Conservation (phyloP, 164 flowering plant genomes). For the Vitis rotundifolia region DNA sequence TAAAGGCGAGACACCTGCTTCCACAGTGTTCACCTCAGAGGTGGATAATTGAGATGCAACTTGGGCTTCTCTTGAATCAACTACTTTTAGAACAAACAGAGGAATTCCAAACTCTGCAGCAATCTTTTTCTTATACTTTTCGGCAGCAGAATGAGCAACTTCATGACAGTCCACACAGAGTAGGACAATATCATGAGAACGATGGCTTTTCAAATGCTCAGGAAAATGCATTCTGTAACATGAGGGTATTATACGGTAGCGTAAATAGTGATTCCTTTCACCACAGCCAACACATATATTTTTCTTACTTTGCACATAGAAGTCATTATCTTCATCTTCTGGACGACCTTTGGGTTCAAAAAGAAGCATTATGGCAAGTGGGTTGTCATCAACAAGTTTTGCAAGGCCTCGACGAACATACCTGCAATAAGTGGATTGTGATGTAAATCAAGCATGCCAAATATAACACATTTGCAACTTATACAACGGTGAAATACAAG, state of each 20-base stretch:
- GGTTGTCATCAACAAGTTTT: slow-evolving; percentile 78
- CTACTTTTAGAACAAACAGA: slow-evolving; percentile 70
- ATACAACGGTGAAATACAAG: neutral
- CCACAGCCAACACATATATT: slow-evolving; percentile 99
- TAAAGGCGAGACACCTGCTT: slow-evolving; percentile 83
- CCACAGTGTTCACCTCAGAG: slow-evolving; percentile 29
- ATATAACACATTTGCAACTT: neutral
- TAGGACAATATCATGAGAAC: slow-evolving; percentile 98
- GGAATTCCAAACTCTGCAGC: slow-evolving; percentile 85
- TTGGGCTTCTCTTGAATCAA: slow-evolving; percentile 41
- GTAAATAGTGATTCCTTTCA: slow-evolving; percentile 83
- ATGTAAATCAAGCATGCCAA: neutral
- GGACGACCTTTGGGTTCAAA: slow-evolving; percentile 99
- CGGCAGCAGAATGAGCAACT: slow-evolving; percentile 95
- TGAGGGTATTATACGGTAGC: slow-evolving; percentile 94
- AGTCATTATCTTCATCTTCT: slow-evolving; percentile 95
- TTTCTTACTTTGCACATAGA: slow-evolving; percentile 91
- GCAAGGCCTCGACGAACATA: slow-evolving; percentile 78
- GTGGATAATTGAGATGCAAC: slow-evolving; percentile 24
- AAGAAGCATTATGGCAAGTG: slow-evolving; percentile 90
- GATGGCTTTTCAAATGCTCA: slow-evolving; percentile 96
- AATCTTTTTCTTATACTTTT: slow-evolving; percentile 72
- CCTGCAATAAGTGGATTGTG: slow-evolving; percentile 39
- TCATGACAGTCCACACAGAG: slow-evolving; percentile 99
- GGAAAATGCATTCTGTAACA: slow-evolving; percentile 98